These are phyloP conservation scores for Pythium insidiosum DNA, from an alignment of 352 stramenopile genomes.

Conservation along the genomic window DNA sequence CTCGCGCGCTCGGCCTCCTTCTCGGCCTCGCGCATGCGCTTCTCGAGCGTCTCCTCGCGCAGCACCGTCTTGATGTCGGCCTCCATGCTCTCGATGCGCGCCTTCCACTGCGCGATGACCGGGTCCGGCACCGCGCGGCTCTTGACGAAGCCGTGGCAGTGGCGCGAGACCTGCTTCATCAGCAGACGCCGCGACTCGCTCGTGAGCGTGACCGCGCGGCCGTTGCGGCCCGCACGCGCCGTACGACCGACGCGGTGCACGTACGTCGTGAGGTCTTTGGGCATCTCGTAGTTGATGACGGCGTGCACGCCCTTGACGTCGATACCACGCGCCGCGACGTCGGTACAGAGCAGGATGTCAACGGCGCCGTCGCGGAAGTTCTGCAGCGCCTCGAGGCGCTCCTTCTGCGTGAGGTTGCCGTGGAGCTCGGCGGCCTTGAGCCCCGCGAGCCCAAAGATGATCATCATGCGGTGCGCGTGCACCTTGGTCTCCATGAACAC, in stretches of 20 bases:
- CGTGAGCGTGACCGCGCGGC: conserved; percentile 84
- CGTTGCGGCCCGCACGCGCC: conserved; percentile 93
- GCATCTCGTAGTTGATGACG: conserved; percentile 99
- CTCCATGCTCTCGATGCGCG: conserved; percentile 78
- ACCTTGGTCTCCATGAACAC: conserved; percentile 99
- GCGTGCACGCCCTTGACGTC: conserved; percentile 96
- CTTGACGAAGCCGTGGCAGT: conserved; percentile 88
- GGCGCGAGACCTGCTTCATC: conserved; percentile 92
- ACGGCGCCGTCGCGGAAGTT: conserved; percentile 93
- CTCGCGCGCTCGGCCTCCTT: conserved; percentile 83
- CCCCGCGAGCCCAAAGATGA: conserved; percentile 92
- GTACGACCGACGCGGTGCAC: conserved; percentile 98
- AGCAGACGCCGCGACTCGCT: conserved; percentile 86
- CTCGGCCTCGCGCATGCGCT: conserved; percentile 85
- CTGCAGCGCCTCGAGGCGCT: conserved; percentile 95
- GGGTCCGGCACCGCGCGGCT: conserved; percentile 82
- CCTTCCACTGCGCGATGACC: conserved; percentile 84
- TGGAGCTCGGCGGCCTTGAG: conserved; percentile 98
- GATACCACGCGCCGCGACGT: conserved; percentile 97
- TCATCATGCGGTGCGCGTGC: conserved; percentile 95
- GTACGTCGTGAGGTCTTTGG: conserved; percentile 96
- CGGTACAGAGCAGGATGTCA: conserved; percentile 96
- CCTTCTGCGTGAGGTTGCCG: conserved; percentile 95
- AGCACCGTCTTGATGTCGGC: conserved; percentile 71
- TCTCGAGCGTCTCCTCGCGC: conserved; percentile 86